These are phyloP conservation scores for Hyphopichia fennica DNA, from an alignment of 1,139 yeast genomes.

Conservation along the genomic window DNA sequence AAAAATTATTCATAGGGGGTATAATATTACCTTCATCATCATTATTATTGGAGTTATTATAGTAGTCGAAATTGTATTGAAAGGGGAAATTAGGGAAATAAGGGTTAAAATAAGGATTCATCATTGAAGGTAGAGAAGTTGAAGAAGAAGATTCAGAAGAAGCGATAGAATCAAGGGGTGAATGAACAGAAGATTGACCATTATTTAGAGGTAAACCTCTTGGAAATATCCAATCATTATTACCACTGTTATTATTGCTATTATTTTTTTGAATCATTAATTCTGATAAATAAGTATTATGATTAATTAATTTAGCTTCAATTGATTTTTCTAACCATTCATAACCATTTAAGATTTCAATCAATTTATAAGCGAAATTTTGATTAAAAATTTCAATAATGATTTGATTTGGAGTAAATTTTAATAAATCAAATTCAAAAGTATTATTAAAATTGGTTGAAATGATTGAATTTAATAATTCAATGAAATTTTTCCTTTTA, in stretches of 20 bases:
- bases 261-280: neutral
- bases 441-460: slow-evolving; percentile 10
- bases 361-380: slow-evolving; percentile 13
- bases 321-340: slow-evolving; percentile 22
- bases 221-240: too few relatives aligned
- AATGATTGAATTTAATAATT: slow-evolving; percentile 17
- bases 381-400: slow-evolving; percentile 17
- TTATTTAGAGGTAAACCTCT: too few relatives aligned
- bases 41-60: slow-evolving; percentile 2
- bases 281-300: neutral
- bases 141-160: slow-evolving; percentile 5
- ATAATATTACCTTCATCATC: too few relatives aligned
- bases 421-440: neutral
- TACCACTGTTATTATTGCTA: too few relatives aligned
- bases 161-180: slow-evolving; percentile 2
- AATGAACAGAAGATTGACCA: neutral
- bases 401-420: slow-evolving; percentile 8
- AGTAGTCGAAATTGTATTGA: slow-evolving; percentile 7
- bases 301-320: slow-evolving; percentile 14
- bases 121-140: neutral
- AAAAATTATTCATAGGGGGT: too few relatives aligned
- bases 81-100: slow-evolving; percentile 5
- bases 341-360: slow-evolving; percentile 25
- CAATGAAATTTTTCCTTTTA: slow-evolving; percentile 9
- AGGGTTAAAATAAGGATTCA: slow-evolving; percentile 4